phyloP scores from a whole-genome alignment of 2,329 filamentous ascomycete genomes.

The Capronia americana region DNA sequence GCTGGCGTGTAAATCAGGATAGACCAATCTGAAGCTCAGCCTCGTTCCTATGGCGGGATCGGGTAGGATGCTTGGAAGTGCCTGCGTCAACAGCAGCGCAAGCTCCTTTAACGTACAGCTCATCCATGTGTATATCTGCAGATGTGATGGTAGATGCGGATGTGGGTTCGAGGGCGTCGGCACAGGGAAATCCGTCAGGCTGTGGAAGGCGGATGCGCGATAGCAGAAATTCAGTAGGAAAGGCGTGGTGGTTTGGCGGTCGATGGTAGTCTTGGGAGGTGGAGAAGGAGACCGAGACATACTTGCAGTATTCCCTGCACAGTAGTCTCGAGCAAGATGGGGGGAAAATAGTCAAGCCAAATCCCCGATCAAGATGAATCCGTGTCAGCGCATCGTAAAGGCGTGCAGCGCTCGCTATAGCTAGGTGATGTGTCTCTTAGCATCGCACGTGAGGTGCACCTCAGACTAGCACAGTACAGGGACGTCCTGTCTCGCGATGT shows the following conservation, averaged over 20 bases:
- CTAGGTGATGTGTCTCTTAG: not conserved
- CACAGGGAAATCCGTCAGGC: conserved; percentile 50
- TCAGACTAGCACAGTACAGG: not conserved
- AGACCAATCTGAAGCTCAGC: conserved; percentile 85
- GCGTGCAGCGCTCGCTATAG: not conserved
- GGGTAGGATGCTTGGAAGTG: conserved; percentile 73
- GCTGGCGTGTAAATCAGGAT: conserved; percentile 69
- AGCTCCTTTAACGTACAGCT: conserved; percentile 82
- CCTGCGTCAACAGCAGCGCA: conserved; percentile 73
- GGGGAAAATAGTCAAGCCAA: not conserved
- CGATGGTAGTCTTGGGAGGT: conserved; percentile 48
- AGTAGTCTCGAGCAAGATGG: not conserved
- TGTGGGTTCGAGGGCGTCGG: conserved; percentile 60
- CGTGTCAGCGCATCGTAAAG: not conserved
- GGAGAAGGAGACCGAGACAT: conserved; percentile 39
- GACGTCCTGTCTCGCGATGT: not conserved
- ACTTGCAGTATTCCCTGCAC: not conserved
- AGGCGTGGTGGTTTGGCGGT: conserved; percentile 75
- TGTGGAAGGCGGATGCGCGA: conserved; percentile 73
- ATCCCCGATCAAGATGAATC: not conserved
- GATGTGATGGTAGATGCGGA: conserved; percentile 66
- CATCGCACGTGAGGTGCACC: not conserved
- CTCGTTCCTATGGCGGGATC: conserved; percentile 74
- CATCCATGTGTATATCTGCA: conserved; percentile 86
- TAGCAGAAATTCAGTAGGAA: conserved; percentile 90